A percentile compares a stretch with the other conserved stretches of the same genome.
phyloP scores from a whole-genome alignment of 1,139 yeast species.

The Hanseniaspora sp. region DNA sequence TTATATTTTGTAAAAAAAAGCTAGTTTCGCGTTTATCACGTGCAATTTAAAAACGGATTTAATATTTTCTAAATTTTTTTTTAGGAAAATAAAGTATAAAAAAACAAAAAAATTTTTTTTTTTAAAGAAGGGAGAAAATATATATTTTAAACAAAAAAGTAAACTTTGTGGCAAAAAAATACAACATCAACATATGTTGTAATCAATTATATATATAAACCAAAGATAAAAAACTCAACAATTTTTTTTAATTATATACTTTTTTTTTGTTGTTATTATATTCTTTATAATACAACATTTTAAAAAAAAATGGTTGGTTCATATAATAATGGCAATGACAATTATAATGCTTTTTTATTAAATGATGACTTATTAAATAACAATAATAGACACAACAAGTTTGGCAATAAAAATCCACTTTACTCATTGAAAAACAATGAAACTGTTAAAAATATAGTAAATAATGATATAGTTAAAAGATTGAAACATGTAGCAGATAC shows the following conservation, averaged over 20 bases:
- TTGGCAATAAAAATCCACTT: not conserved
- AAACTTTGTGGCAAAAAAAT: no score
- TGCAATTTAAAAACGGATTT: not conserved
- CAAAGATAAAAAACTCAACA: not conserved
- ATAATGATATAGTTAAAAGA: conserved; percentile 6
- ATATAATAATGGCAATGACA: not conserved
- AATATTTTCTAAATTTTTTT: no score
- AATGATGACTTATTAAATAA: conserved; percentile 1
- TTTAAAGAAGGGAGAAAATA: no score
- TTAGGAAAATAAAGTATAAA: no score
- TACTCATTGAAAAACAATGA: not conserved
- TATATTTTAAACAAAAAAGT: no score
- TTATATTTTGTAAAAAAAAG: no score
- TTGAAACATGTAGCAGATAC: not conserved
- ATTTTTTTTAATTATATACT: no score
- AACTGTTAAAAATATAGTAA: conserved; percentile 8
- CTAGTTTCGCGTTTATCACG: not conserved
- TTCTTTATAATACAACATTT: no score
- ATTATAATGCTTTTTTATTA: not conserved
- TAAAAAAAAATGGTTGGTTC: not conserved
- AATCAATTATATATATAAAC: no score
- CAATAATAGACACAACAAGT: not conserved
- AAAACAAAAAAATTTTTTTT: no score
- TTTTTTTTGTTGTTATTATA: no score
- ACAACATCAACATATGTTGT: no score